These are phyloP conservation scores for Xylariaceae sp. DNA, from an alignment of 2,329 filamentous ascomycete species.

Conservation along the genomic window DNA sequence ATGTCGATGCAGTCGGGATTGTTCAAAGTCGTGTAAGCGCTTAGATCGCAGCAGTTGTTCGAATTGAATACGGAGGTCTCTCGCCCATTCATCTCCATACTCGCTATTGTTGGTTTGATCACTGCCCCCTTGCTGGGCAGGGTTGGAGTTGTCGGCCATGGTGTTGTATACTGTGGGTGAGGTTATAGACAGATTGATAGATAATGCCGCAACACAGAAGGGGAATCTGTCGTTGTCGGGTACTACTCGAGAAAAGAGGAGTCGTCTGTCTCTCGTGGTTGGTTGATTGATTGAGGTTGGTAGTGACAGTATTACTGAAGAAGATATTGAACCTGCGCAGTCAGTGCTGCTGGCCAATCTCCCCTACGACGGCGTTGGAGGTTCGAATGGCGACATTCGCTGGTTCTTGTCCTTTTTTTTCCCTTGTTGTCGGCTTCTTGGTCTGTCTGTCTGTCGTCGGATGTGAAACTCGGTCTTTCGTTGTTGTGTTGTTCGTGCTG, in stretches of 20 bases:
- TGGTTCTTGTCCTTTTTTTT: conserved; percentile 5
- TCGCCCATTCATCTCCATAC: conserved; percentile 70
- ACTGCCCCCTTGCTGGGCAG: conserved; percentile 18
- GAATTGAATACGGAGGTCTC: conserved; percentile 77
- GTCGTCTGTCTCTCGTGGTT: no score
- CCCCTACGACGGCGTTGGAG: conserved; percentile 24
- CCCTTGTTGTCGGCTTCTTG: background rate
- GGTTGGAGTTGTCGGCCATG: conserved; percentile 25
- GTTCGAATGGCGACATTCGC: conserved; percentile 20
- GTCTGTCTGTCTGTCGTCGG: background rate
- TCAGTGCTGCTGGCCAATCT: conserved; percentile 24
- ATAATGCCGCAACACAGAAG: conserved; percentile 1
- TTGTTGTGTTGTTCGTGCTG: no score
- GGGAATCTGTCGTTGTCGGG: background rate
- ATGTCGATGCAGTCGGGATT: conserved; percentile 54
- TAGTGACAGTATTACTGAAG: no score
- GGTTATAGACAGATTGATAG: background rate
- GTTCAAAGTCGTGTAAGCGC: conserved; percentile 78
- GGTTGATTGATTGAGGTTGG: no score
- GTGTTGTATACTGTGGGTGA: no score
- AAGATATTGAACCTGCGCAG: no score
- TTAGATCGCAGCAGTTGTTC: conserved; percentile 82
- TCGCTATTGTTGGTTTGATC: conserved; percentile 35
- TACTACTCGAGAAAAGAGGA: conserved; percentile 17
- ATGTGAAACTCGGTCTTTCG: no score